Evolutionary conservation across 192 early-diverging fungal genomes (phyloP).

Genomic region (Cetraspora pellucida): DNA sequence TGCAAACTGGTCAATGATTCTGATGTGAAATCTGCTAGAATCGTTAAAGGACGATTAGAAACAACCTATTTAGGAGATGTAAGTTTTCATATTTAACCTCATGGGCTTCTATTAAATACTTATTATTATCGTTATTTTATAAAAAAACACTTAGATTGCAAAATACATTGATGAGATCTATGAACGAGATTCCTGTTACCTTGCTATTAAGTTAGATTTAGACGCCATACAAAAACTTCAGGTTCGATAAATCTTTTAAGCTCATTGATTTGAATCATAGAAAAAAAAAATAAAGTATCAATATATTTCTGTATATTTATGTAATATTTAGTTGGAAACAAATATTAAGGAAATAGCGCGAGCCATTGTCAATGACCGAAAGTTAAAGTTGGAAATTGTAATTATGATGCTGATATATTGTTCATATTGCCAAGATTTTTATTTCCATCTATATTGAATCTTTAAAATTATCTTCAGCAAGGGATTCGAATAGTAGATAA

Average conservation of each 20-base stretch:
- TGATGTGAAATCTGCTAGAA: constrained; percentile 79
- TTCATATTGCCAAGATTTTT: too few species aligned
- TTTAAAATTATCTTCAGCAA: not conserved
- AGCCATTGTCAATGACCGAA: constrained; percentile 77
- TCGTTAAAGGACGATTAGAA: constrained; percentile 97
- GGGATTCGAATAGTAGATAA: not conserved
- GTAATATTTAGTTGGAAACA: constrained; percentile 75
- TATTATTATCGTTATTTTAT: not conserved
- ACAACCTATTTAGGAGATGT: constrained; percentile 84
- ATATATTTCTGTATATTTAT: not conserved
- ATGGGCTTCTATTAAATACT: not conserved
- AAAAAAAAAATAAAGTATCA: not conserved
- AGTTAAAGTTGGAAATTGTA: constrained; percentile 84
- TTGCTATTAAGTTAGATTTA: constrained; percentile 83
- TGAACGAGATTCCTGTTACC: constrained; percentile 68
- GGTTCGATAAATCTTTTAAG: constrained; percentile 39
- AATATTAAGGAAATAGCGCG: constrained; percentile 72
- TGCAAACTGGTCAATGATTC: constrained; percentile 69
- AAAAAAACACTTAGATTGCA: constrained; percentile 59
- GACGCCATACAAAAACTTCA: constrained; percentile 82
- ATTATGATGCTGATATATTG: too few species aligned
- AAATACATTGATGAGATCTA: constrained; percentile 94
- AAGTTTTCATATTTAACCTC: constrained; percentile 23
- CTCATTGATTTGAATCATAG: not conserved
- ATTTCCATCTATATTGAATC: not conserved